These are phyloP conservation scores for Triticum urartu DNA, from an alignment of 176 grass and related monocot genomes.

Conservation along the genomic window DNA sequence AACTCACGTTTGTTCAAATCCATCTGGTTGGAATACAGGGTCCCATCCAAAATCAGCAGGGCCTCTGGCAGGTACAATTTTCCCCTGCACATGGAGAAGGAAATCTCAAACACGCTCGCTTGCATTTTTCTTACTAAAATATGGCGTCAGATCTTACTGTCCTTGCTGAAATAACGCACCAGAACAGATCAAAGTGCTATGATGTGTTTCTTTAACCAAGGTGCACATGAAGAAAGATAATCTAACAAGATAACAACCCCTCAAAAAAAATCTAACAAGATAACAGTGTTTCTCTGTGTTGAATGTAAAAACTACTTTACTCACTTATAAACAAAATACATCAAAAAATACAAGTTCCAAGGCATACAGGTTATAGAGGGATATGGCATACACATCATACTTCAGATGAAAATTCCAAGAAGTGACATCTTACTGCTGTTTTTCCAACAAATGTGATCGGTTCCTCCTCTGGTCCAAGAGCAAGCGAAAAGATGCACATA, in stretches of 20 bases:
- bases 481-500: constrained; percentile 96
- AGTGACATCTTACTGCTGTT: constrained; percentile 59
- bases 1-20: constrained; percentile 83
- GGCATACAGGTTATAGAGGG: neutral
- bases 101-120: neutral
- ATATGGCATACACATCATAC: neutral
- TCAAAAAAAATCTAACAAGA: neutral
- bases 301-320: neutral
- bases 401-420: neutral
- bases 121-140: neutral
- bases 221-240: neutral
- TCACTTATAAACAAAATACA: neutral
- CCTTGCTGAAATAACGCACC: neutral
- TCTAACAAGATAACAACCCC: neutral
- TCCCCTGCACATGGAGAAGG: constrained; percentile 53
- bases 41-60: constrained; percentile 98
- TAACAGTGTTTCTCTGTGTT: neutral
- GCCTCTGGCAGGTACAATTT: constrained; percentile 75
- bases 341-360: neutral
- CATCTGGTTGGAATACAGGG: constrained; percentile 87
- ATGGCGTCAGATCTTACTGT: neutral
- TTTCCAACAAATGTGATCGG: constrained; percentile 87
- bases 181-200: neutral
- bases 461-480: constrained; percentile 80
- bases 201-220: neutral